These are phyloP conservation scores for Pseudocercospora cruenta DNA, from an alignment of 2,329 filamentous ascomycete genomes.

Conservation along the genomic window DNA sequence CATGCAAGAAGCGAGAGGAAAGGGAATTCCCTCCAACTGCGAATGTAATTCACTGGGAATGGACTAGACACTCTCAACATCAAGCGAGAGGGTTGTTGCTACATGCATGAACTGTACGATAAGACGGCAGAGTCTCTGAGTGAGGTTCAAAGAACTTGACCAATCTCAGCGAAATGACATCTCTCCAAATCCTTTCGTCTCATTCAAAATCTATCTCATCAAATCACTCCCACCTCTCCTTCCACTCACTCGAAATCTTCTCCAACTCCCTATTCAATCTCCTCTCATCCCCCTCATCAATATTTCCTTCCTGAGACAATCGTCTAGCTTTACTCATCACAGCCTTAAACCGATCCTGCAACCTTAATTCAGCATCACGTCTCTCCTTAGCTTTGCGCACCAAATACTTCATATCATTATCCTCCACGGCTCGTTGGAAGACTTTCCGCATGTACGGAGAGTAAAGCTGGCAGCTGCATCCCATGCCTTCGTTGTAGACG, in stretches of 20 bases:
- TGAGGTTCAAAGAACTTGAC: neutral
- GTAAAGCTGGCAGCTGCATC: slow-evolving; percentile 74
- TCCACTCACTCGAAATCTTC: slow-evolving; percentile 56
- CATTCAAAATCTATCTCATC: neutral
- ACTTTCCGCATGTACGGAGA: slow-evolving; percentile 75
- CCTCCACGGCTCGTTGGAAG: slow-evolving; percentile 68
- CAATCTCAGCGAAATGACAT: neutral
- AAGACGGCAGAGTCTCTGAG: neutral
- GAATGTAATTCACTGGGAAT: no score
- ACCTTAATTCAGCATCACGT: slow-evolving; percentile 61
- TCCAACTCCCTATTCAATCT: slow-evolving; percentile 58
- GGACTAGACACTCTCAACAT: no score
- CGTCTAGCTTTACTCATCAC: slow-evolving; percentile 39
- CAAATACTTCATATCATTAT: slow-evolving; percentile 69
- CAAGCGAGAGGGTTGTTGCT: neutral
- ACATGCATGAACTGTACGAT: neutral
- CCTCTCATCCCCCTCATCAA: slow-evolving; percentile 59
- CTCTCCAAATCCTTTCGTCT: neutral
- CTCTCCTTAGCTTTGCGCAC: slow-evolving; percentile 63
- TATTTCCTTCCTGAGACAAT: slow-evolving; percentile 46
- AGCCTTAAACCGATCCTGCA: slow-evolving; percentile 57
- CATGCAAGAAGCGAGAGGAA: no score
- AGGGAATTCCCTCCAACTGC: no score
- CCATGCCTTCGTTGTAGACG: slow-evolving; percentile 54
- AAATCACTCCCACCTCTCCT: slow-evolving; percentile 50